Evolutionary conservation across 768 basidiomycete genomes (phyloP).

Genomic region (Tylopilus plumbeoviolaceoides): DNA sequence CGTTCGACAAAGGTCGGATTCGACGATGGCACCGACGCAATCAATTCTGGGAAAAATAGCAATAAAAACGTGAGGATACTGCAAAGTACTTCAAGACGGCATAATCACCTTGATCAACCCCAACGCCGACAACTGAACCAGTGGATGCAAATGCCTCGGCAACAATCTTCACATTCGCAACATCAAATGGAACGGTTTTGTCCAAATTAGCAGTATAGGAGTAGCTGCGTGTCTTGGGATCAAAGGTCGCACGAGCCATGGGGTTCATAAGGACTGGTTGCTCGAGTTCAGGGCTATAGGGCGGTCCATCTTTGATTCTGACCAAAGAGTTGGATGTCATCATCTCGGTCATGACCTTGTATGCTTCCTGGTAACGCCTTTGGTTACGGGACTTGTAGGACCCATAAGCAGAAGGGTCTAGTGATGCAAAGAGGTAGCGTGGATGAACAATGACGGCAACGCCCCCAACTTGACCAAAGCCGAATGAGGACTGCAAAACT

Average conservation of each 20-base stretch:
- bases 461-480: slow-evolving; percentile 98
- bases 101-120: slow-evolving; percentile 77
- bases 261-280: slow-evolving; percentile 87
- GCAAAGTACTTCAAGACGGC: neutral
- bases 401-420: slow-evolving; percentile 75
- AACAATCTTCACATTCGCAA: slow-evolving; percentile 64
- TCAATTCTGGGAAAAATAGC: slow-evolving; percentile 63
- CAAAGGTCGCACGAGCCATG: slow-evolving; percentile 76
- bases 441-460: slow-evolving; percentile 86
- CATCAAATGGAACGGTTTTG: slow-evolving; percentile 49
- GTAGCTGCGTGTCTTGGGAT: slow-evolving; percentile 84
- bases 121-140: slow-evolving; percentile 67
- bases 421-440: slow-evolving; percentile 80
- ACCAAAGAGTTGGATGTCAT: slow-evolving; percentile 93
- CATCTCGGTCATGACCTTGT: slow-evolving; percentile 93
- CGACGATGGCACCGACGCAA: slow-evolving; percentile 85
- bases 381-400: slow-evolving; percentile 70
- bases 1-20: slow-evolving; percentile 84
- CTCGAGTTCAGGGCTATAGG: slow-evolving; percentile 85
- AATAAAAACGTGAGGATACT: slow-evolving; percentile 2
- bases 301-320: slow-evolving; percentile 90
- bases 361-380: slow-evolving; percentile 63
- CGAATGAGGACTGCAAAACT: slow-evolving; percentile 74
- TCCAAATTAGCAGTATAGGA: slow-evolving; percentile 67
- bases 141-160: slow-evolving; percentile 37